Evolutionary conservation across 73 alveolate genomes (phyloP).

Genomic region (Paramecium caudatum): DNA sequence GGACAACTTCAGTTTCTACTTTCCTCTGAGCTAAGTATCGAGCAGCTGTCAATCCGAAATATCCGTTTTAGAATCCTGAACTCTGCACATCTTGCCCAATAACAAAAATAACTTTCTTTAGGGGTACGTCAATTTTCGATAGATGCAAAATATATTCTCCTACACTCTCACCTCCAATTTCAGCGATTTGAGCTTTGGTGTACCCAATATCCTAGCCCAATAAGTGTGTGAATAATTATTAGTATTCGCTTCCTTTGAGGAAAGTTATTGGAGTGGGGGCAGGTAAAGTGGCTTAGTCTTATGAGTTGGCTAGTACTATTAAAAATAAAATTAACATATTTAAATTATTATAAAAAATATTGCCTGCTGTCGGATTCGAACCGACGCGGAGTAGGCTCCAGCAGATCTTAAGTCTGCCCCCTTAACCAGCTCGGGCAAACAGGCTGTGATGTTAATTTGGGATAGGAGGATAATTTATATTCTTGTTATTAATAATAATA

Average conservation of each 20-base stretch:
- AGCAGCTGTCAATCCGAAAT: slow-evolving; percentile 65
- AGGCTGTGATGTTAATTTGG: slow-evolving; percentile 76
- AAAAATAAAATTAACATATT: neutral
- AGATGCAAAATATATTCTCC: slow-evolving; percentile 4
- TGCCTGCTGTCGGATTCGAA: slow-evolving; percentile 88
- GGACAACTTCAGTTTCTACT: slow-evolving; percentile 41
- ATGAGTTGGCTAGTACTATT: too few species aligned
- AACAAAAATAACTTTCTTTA: slow-evolving; percentile 12
- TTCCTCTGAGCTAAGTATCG: slow-evolving; percentile 49
- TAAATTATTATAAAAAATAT: neutral
- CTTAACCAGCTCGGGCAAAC: slow-evolving; percentile 97
- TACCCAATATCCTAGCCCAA: slow-evolving; percentile 1
- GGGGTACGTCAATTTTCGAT: slow-evolving; percentile 11
- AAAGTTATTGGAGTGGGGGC: neutral
- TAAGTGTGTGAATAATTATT: neutral
- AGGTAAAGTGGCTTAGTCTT: too few species aligned
- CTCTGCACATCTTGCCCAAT: slow-evolving; percentile 11
- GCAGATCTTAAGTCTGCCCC: slow-evolving; percentile 98
- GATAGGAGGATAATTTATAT: neutral
- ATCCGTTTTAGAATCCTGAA: slow-evolving; percentile 40
- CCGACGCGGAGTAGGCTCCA: slow-evolving; percentile 93
- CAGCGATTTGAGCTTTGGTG: slow-evolving; percentile 45
- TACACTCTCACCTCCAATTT: slow-evolving; percentile 48
- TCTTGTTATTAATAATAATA: neutral
- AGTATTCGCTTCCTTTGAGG: neutral